Conservation (phyloP, 1,284 basidiomycete species). For the Sphaerobolus stellatus region DNA sequence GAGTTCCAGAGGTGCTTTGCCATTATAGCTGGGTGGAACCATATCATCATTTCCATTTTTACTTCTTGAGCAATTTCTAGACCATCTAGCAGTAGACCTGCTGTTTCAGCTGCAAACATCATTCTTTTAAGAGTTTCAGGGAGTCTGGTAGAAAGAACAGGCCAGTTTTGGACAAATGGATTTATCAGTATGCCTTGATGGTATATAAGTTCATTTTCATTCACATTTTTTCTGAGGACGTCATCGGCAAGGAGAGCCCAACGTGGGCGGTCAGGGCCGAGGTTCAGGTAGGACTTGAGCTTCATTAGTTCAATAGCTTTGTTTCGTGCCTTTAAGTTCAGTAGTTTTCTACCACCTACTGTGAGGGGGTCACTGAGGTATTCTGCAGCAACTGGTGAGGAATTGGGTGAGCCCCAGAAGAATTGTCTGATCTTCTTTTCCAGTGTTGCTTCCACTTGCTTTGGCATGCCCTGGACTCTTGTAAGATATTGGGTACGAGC, state of each 20-base stretch:
- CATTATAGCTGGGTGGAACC: no score
- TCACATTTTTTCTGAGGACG: no score
- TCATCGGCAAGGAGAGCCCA: slow-evolving; percentile 19
- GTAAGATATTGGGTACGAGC: background rate
- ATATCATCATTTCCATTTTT: no score
- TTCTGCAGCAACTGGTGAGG: background rate
- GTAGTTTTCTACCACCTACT: slow-evolving; percentile 6
- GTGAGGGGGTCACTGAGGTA: background rate
- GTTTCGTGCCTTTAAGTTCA: slow-evolving; percentile 16
- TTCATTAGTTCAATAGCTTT: slow-evolving; percentile 19
- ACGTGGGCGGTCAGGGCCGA: background rate
- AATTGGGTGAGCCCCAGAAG: background rate
- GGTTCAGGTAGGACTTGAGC: slow-evolving; percentile 18
- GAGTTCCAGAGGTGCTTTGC: no score
- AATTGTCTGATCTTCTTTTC: background rate
- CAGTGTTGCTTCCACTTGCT: background rate
- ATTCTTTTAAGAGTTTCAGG: no score
- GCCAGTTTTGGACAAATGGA: no score
- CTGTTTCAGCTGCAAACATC: no score
- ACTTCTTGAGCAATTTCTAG: no score
- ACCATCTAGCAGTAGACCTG: no score
- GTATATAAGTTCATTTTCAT: no score
- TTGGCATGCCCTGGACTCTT: slow-evolving; percentile 3
- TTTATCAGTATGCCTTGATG: no score
- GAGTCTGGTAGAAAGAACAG: no score